Base-by-base conservation (phyloP, 1,284 basidiomycete species). In the Coniophora puteana region DNA sequence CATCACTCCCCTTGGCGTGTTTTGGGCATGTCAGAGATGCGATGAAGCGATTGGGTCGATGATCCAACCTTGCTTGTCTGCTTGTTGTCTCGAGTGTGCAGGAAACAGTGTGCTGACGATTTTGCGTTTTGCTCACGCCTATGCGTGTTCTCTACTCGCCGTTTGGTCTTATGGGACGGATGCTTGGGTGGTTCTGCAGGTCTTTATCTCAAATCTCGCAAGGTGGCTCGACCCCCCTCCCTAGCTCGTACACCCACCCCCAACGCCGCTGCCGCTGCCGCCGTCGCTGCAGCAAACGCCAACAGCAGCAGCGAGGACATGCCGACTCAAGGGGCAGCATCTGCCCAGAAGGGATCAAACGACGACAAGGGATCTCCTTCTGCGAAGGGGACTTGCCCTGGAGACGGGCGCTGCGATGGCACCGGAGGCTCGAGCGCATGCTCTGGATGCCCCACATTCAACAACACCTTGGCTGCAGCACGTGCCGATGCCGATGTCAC, bases 321-420 rank as follows among this genome's bases (percentile, higher is more conserved):
- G 58, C 42, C 45, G 33, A 54, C 58, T 32, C 58, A 51, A 55
- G 59, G 58, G 27, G 38, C 52, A 38, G 25, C 51, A 45, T 47
- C 51, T 31, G 26, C 37, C 35, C n/a, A n/a, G n/a, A n/a, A n/a
- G n/a, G n/a, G n/a, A n/a, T n/a, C n/a, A n/a, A n/a, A n/a, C n/a
- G n/a, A n/a, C n/a, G n/a, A n/a, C n/a, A 59, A 54, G 41, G 28
- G 53, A 14, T 48, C 54, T 43, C 44, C 54, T 4, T 22, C 53
- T 39, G 38, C 47, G 6, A 54, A 51, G 40, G 89, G 93, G 36
- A 92, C 92, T 14, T 97, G 93, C 63, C 93, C 93, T 5, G 93
- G 93, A 44, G 93, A 94, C 65, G 93, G 93, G 27, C 80, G 89
- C 51, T 97, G 93, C 67, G 91, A 97, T 66, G 93, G 93, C 48